A percentile compares a stretch with the other conserved stretches of the same genome.
Evolutionary conservation across 148 eudicot genomes (phyloP).

Genomic region (Dianthus caryophyllus): DNA sequence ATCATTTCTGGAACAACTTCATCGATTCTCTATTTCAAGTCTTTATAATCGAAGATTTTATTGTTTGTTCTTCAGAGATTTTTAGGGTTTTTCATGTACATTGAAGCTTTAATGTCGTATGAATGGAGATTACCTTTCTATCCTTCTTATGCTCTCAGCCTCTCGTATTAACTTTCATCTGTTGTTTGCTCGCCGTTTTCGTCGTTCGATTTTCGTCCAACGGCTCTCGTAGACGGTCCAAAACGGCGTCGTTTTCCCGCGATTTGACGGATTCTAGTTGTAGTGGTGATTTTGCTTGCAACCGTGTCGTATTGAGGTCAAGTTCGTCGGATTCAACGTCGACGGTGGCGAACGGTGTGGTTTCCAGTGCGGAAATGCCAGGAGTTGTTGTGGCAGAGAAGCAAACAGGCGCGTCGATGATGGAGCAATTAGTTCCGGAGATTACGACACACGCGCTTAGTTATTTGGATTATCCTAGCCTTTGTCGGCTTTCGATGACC

Average conservation of each 20-base stretch:
- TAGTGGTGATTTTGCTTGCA: slow-evolving; percentile 17
- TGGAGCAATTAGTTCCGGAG: slow-evolving; percentile 96
- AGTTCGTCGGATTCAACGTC: slow-evolving; percentile 15
- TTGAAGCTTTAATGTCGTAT: slow-evolving; percentile 53
- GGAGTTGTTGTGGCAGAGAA: slow-evolving; percentile 36
- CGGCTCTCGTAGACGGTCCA: slow-evolving; percentile 1
- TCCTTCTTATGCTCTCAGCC: slow-evolving; percentile 24
- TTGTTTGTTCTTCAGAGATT: background rate
- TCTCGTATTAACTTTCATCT: slow-evolving; percentile 32
- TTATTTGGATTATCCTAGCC: slow-evolving; percentile 86
- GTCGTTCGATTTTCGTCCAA: slow-evolving; percentile 33
- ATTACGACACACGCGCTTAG: slow-evolving; percentile 86
- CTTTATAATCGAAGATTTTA: background rate
- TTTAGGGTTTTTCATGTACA: slow-evolving; percentile 38
- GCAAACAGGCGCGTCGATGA: slow-evolving; percentile 82
- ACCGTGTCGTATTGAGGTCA: slow-evolving; percentile 28
- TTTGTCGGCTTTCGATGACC: slow-evolving; percentile 87
- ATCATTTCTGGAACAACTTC: background rate
- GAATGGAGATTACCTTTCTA: slow-evolving; percentile 46
- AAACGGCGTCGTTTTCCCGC: slow-evolving; percentile 17
- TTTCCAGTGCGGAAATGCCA: slow-evolving; percentile 30
- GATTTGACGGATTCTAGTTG: slow-evolving; percentile 14
- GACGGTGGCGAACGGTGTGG: slow-evolving; percentile 26
- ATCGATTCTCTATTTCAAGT: background rate
- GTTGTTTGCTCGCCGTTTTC: slow-evolving; percentile 35